phyloP scores from a whole-genome alignment of 2,329 filamentous ascomycete genomes.

The Claviceps fusiformis region DNA sequence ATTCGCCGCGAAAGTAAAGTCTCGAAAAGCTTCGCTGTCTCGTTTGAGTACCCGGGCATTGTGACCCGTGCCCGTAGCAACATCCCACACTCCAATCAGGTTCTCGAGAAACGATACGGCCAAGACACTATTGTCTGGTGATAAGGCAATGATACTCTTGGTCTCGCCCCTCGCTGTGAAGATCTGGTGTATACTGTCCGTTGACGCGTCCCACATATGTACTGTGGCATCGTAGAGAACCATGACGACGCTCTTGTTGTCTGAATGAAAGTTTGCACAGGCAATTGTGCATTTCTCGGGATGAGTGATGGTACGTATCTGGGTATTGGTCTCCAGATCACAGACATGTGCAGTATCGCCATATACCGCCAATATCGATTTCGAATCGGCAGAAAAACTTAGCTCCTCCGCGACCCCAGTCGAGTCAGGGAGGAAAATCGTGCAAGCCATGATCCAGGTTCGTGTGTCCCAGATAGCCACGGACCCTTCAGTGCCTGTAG shows the following conservation, averaged over 20 bases:
- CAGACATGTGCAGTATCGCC: constrained; percentile 6
- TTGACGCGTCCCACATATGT: constrained; percentile 4
- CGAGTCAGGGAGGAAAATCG: constrained; percentile 6
- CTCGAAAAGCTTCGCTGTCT: constrained; percentile 5
- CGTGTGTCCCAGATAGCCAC: constrained; percentile 3
- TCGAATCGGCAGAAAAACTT: constrained; percentile 7
- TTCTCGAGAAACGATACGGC: constrained; percentile 7
- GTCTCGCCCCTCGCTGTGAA: constrained; percentile 7
- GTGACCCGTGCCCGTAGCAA: constrained; percentile 5
- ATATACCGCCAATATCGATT: constrained; percentile 5
- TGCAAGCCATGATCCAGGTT: constrained; percentile 2
- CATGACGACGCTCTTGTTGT: constrained; percentile 5
- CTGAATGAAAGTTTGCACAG: constrained; percentile 6
- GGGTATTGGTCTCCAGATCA: constrained; percentile 4
- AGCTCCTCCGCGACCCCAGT: constrained; percentile 6
- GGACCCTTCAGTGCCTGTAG: constrained; percentile 6
- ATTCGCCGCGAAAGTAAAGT: constrained; percentile 7
- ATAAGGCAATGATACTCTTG: constrained; percentile 7
- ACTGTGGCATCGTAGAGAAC: constrained; percentile 6
- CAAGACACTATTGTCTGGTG: constrained; percentile 6
- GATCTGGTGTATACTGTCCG: constrained; percentile 2
- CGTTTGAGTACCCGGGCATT: constrained; percentile 6
- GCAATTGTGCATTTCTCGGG: constrained; percentile 5
- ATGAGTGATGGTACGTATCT: background rate
- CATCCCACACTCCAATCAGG: constrained; percentile 7